Conservation (phyloP, 2,329 filamentous ascomycete species). For the Botrytis squamosa region DNA sequence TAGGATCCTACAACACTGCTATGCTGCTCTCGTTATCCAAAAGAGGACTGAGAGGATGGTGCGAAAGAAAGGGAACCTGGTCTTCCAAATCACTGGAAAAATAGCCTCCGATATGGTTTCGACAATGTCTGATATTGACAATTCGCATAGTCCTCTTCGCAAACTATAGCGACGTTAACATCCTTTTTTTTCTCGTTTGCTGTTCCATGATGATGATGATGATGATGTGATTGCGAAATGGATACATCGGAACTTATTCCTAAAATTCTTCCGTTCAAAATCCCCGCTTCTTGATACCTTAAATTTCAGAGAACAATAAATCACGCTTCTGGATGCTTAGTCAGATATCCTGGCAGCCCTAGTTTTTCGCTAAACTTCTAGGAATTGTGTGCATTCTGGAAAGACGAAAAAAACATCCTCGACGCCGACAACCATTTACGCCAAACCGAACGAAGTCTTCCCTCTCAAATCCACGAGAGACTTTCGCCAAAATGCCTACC, state of each 20-base stretch:
- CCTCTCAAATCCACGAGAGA: constrained; percentile 47
- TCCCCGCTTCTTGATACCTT: neutral
- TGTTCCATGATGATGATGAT: neutral
- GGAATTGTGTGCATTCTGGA: constrained; percentile 8
- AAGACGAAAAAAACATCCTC: constrained; percentile 33
- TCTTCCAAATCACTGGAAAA: neutral
- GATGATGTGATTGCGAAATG: neutral
- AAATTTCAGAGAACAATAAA: neutral
- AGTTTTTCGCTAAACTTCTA: constrained; percentile 21
- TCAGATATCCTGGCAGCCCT: constrained; percentile 10
- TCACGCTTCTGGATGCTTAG: neutral
- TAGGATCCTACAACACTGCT: neutral
- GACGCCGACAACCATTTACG: constrained; percentile 32
- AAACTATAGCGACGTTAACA: neutral
- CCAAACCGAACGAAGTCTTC: constrained; percentile 36
- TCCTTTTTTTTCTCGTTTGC: neutral
- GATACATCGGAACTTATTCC: constrained; percentile 6
- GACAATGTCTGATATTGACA: neutral
- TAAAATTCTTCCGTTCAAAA: neutral
- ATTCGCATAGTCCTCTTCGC: neutral
- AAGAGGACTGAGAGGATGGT: neutral
- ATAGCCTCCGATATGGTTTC: neutral
- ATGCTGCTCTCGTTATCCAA: neutral
- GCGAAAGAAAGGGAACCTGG: neutral
- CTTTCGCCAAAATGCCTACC: constrained; percentile 76